A percentile compares a stretch with the other conserved stretches of the same genome.
Evolutionary conservation across 2,329 filamentous ascomycete species (phyloP).

Genomic region (Verticillium longisporum): DNA sequence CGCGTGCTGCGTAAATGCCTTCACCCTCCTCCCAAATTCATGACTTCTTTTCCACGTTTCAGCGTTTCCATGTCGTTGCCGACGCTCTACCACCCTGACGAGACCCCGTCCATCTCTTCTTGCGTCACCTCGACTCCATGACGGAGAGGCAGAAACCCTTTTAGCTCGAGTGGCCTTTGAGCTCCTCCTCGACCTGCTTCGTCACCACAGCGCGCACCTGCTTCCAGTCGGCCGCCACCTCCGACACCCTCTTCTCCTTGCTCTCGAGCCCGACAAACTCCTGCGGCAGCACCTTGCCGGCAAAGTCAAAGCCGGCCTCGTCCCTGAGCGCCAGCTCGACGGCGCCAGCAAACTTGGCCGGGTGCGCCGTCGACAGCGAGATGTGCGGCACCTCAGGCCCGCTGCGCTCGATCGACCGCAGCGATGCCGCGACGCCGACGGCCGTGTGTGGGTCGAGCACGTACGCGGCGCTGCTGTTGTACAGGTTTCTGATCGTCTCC

Average conservation of each 20-base stretch:
- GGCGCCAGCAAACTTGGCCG: slow-evolving; percentile 85
- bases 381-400: slow-evolving; percentile 59
- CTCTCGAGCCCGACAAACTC: slow-evolving; percentile 77
- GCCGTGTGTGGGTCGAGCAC: slow-evolving; percentile 90
- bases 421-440: slow-evolving; percentile 72
- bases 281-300: slow-evolving; percentile 64
- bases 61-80: background rate
- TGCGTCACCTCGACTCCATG: no score
- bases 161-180: slow-evolving; percentile 19
- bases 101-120: no score
- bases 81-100: background rate
- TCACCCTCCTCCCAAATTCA: background rate
- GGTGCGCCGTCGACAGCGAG: slow-evolving; percentile 86
- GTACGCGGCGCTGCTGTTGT: slow-evolving; percentile 57
- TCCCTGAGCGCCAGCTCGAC: slow-evolving; percentile 73
- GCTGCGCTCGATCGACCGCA: slow-evolving; percentile 56
- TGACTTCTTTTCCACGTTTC: background rate
- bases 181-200: slow-evolving; percentile 62
- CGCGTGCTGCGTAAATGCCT: background rate
- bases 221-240: slow-evolving; percentile 65
- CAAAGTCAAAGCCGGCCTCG: slow-evolving; percentile 68
- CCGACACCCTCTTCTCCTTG: slow-evolving; percentile 66
- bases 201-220: slow-evolving; percentile 70
- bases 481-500: slow-evolving; percentile 52
- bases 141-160: no score